Evolutionary conservation across 768 basidiomycete genomes (phyloP), one percentile per base, ranked within the genome.

Genomic region (Tulasnella sp.): DNA sequence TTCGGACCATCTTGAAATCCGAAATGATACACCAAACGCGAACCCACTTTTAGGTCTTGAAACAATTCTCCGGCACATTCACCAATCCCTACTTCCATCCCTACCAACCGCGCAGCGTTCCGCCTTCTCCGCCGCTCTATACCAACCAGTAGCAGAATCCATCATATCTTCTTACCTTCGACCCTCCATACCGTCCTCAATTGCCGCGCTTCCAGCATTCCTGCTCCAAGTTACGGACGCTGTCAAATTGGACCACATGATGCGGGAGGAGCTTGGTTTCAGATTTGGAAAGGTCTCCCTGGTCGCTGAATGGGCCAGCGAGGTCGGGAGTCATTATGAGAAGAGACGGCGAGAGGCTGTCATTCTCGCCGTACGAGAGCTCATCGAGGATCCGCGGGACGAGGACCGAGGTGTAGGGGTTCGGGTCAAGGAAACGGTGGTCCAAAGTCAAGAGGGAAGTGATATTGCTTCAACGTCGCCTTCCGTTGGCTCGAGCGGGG

Each of bases 301-400:
- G 9, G 88, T 96, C 77, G 88, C 88, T 81, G 81, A 84, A 7
- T 97, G 95, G 93, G 88, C 88, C 4, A 87, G 91, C 72, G 88
- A 89, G 5, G 87, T 93, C 15, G 88, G 89, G 23, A 84, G 86
- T 3, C 93, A 94, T 83, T 97, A 95, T 83, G 95, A 95, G 83
- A 89, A 90, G 79, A 89, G 91, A 81, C 84, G 94, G 81, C 87
- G 95, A 18, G 84, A 88, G 44, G 85, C 86, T 74, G 89, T 95
- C 69, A 86, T 95, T 7, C 90, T 92, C 57, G 83, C 84, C n/a
- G 87, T 89, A 18, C 86, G 94, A 77, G 81, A 81, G 20, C 85
- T 90, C 67, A 86, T 95, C 26, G 75, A 70, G 48, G 80, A 70
- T 73, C 80, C 79, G 29, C 75, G 35, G 70, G 80, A 80, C 70